phyloP scores from a whole-genome alignment of 1,139 yeast species.

The Hyphopichia wangnamkhiaoensis region DNA sequence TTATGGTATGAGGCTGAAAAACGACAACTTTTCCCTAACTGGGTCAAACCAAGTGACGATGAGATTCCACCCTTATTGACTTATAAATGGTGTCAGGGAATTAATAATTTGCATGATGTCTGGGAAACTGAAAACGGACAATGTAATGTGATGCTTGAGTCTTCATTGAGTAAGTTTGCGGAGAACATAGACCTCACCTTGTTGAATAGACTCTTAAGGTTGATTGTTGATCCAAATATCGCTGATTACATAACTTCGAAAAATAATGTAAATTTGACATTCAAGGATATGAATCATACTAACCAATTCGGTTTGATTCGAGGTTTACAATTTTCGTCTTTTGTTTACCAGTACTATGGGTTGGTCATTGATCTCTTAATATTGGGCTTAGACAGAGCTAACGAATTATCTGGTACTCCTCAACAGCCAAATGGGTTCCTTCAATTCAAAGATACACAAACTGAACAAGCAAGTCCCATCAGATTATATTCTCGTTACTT shows the following conservation, averaged over 20 bases:
- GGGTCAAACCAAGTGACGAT: conserved; percentile 94
- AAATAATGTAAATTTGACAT: conserved; percentile 77
- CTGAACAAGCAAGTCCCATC: conserved; percentile 70
- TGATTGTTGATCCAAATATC: conserved; percentile 84
- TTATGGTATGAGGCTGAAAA: conserved; percentile 95
- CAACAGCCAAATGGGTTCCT: conserved; percentile 74
- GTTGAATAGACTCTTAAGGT: conserved; percentile 74
- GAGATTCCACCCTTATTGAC: conserved; percentile 91
- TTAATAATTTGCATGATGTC: conserved; percentile 72
- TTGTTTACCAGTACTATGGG: conserved; percentile 88
- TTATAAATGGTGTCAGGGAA: conserved; percentile 95
- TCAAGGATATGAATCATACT: conserved; percentile 93
- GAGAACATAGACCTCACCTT: conserved; percentile 89
- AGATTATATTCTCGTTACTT: conserved; percentile 79
- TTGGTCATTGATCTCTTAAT: conserved; percentile 77
- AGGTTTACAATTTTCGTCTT: conserved; percentile 89
- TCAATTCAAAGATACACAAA: conserved; percentile 60
- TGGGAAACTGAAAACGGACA: conserved; percentile 82
- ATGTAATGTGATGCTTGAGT: conserved; percentile 81
- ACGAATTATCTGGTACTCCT: conserved; percentile 81
- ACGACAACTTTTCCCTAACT: conserved; percentile 84
- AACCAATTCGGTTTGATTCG: conserved; percentile 86
- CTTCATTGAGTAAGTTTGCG: conserved; percentile 66
- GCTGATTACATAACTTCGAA: conserved; percentile 96
- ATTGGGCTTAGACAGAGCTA: conserved; percentile 84